Base-by-base conservation (phyloP, 345 rosid species). In the Citrus cavaleriei region DNA sequence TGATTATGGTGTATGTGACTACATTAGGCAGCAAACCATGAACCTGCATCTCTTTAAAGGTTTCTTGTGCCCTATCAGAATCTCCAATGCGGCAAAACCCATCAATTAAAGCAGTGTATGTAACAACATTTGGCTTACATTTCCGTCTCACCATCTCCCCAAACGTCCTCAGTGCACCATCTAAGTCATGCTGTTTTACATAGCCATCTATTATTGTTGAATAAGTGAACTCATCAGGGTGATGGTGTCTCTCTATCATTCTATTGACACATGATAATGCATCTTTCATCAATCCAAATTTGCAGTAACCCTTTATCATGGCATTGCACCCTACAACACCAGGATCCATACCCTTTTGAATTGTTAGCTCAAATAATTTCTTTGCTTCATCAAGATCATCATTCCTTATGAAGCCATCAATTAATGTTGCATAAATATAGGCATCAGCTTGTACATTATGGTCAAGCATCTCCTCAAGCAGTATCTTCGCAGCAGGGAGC, bases 231-330 rank as follows among this genome's bases (percentile, higher is more conserved):
- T 74, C 87, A 88, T 93, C 98, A 5, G 95, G 98, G 40, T 75
- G 54, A 77, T 84, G 89, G 71, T 64, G 72, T 54, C 70, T 86
- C 73, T 87, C 75, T n/a, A 70, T 76, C 93, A 92, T 93, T 89
- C 76, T 86, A 63, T 80, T 84, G 76, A 91, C 65, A 54, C 86
- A 91, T 32, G 68, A 54, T 60, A 93, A 73, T 14, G 96, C 97
- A 49, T 92, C 91, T 24, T 80, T 82, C 90, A 93, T 86, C 92
- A 78, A 85, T 64, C 99, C 98, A 7, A 78, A 84, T 84, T 90
- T 91, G 84, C 99, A 91, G 81, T 85, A 93, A 77, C 97, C 96
- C 85, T 92, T 95, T 68, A 95, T 92, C 99, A 93, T 86, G 80
- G 90, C 87, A 67, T 95, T 95, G 80, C 86, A 86, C 68, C 87